A percentile compares a stretch with the other conserved stretches of the same genome.
These are phyloP conservation scores for Chytriomyces hyalinus DNA, from an alignment of 192 early-diverging fungal genomes.

Conservation along the genomic window DNA sequence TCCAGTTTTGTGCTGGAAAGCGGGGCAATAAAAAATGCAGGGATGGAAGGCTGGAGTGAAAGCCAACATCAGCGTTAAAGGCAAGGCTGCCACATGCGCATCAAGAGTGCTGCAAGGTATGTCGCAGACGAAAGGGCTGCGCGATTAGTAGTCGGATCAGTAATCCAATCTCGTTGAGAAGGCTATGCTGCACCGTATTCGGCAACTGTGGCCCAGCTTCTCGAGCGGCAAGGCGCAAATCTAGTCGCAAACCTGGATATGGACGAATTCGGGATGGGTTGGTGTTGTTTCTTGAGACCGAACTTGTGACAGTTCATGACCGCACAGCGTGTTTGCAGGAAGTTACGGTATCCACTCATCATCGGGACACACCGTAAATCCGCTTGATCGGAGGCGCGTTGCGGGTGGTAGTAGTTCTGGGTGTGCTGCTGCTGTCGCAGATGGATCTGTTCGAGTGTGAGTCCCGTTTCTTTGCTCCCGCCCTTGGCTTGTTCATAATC, in stretches of 20 bases:
- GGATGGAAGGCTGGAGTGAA: slow-evolving; percentile 78
- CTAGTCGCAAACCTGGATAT: slow-evolving; percentile 78
- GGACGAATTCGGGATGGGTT: slow-evolving; percentile 99
- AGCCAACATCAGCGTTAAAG: slow-evolving; percentile 74
- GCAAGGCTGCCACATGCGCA: slow-evolving; percentile 62
- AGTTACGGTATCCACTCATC: slow-evolving; percentile 46
- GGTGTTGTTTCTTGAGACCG: slow-evolving; percentile 10
- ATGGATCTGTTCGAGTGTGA: slow-evolving; percentile 77
- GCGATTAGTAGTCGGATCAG: not conserved
- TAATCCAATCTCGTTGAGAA: slow-evolving; percentile 19
- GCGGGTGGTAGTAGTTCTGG: slow-evolving; percentile 94
- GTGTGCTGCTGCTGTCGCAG: slow-evolving; percentile 86
- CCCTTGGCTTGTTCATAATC: not conserved
- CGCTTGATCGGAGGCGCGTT: slow-evolving; percentile 44
- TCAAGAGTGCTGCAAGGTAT: slow-evolving; percentile 72
- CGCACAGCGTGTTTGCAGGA: no score
- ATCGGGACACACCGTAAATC: slow-evolving; percentile 49
- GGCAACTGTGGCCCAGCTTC: slow-evolving; percentile 71
- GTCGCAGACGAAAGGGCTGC: not conserved
- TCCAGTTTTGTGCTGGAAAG: no score
- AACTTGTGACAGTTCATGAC: no score
- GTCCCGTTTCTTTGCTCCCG: slow-evolving; percentile 29
- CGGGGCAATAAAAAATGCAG: slow-evolving; percentile 50
- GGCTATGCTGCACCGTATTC: slow-evolving; percentile 73
- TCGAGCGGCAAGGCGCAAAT: slow-evolving; percentile 71